These are phyloP conservation scores for Lindgomyces ingoldianus DNA, from an alignment of 495 filamentous ascomycete species.

Conservation along the genomic window DNA sequence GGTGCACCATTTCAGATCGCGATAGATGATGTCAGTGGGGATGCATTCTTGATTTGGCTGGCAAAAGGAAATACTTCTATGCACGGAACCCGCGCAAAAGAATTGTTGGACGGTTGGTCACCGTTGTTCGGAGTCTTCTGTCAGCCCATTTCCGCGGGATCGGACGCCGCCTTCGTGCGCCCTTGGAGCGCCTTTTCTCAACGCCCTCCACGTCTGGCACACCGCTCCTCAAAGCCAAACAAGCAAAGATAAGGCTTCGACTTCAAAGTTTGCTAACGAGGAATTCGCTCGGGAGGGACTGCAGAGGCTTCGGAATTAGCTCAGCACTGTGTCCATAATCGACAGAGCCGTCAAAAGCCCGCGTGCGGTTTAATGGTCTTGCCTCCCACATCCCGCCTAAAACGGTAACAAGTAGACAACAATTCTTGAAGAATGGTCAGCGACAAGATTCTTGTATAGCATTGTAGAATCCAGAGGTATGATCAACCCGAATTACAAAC, in stretches of 20 bases:
- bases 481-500: too few relatives aligned
- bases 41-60: background rate
- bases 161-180: background rate
- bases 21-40: background rate
- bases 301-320: background rate
- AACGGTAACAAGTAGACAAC: background rate
- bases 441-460: too few relatives aligned
- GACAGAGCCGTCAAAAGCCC: slow-evolving; percentile 4
- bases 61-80: background rate
- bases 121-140: background rate
- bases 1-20: background rate
- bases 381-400: background rate
- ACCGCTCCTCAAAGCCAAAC: slow-evolving; percentile 6
- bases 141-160: background rate
- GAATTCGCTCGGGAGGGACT: too few relatives aligned
- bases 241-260: background rate
- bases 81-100: background rate
- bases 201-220: background rate
- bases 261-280: background rate
- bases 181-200: background rate
- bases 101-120: background rate
- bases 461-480: too few relatives aligned
- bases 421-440: background rate
- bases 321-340: background rate
- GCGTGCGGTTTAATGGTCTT: background rate